phyloP scores from a whole-genome alignment of 345 rosid genomes.

The Cardamine occulta region DNA sequence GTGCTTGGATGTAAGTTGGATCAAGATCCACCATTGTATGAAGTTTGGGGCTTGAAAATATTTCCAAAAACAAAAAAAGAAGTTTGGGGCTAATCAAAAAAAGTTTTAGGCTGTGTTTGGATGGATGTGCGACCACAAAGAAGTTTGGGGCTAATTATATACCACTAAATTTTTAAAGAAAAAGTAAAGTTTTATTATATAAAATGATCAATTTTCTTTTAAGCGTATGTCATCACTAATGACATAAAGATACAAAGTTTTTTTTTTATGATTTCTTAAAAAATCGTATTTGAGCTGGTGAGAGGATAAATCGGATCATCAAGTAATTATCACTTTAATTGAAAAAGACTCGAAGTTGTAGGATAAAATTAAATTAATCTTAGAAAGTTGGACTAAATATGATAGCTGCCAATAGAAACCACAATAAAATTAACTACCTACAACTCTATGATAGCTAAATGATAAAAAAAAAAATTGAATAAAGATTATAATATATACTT shows the following conservation, averaged over 20 bases:
- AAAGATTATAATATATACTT: too few relatives aligned
- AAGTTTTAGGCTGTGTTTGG: background rate
- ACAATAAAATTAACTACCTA: background rate
- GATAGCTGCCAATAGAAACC: constrained; percentile 35
- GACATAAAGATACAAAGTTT: background rate
- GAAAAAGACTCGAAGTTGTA: background rate
- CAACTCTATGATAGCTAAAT: too few relatives aligned
- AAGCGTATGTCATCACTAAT: background rate
- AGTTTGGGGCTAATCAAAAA: background rate
- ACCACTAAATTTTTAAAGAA: background rate
- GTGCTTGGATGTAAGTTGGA: constrained; percentile 51
- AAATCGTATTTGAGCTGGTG: background rate
- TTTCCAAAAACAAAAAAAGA: background rate
- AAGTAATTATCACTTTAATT: constrained; percentile 5
- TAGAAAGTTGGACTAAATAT: constrained; percentile 8
- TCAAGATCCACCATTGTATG: constrained; percentile 51
- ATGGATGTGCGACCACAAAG: background rate
- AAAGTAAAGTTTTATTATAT: background rate
- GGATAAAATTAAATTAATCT: background rate
- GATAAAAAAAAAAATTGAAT: too few relatives aligned
- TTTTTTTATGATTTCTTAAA: constrained; percentile 8
- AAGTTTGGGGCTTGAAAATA: background rate
- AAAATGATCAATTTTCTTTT: constrained; percentile 5
- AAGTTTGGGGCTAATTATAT: constrained; percentile 1
- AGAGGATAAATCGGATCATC: constrained; percentile 15